Conservation (phyloP, 495 filamentous ascomycete species). For the Aspergillus nidulans region DNA sequence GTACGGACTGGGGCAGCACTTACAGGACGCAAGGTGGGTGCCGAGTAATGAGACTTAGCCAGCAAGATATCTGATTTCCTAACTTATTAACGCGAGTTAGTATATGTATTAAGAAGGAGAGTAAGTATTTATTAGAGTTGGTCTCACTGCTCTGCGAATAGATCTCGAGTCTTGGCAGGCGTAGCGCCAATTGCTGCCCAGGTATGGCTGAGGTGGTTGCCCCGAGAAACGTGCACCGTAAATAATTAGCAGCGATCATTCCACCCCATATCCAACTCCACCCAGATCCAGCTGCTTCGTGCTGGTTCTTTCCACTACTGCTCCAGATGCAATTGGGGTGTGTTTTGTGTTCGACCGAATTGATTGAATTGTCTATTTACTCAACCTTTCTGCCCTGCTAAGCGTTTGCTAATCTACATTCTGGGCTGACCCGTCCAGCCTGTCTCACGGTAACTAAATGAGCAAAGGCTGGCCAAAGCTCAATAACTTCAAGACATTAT, state of each 20-base stretch:
- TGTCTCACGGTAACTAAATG: constrained; percentile 24
- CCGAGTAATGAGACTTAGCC: background rate
- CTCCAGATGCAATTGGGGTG: constrained; percentile 14
- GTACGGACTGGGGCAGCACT: background rate
- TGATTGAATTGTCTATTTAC: background rate
- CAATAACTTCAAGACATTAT: constrained; percentile 17
- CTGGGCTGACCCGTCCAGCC: constrained; percentile 10
- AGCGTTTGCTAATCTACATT: constrained; percentile 7
- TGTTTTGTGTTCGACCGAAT: too few species aligned
- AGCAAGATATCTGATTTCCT: too few species aligned
- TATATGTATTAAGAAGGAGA: too few species aligned
- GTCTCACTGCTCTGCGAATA: background rate
- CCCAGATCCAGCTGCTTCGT: constrained; percentile 19
- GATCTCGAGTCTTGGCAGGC: background rate
- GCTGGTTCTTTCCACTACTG: constrained; percentile 15
- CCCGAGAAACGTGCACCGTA: constrained; percentile 44
- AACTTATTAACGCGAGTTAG: too few species aligned
- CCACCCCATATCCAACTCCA: constrained; percentile 28
- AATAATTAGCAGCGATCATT: constrained; percentile 35
- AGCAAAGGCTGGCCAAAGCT: constrained; percentile 44
- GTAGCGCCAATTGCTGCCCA: background rate
- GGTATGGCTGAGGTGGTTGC: constrained; percentile 29
- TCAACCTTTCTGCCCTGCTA: background rate
- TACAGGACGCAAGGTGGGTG: background rate
- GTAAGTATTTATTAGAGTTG: background rate